Evolutionary conservation across 805 yeast genomes (phyloP), one percentile per base, ranked within the genome.

Genomic region (Wickerhamomyces bisporus): DNA sequence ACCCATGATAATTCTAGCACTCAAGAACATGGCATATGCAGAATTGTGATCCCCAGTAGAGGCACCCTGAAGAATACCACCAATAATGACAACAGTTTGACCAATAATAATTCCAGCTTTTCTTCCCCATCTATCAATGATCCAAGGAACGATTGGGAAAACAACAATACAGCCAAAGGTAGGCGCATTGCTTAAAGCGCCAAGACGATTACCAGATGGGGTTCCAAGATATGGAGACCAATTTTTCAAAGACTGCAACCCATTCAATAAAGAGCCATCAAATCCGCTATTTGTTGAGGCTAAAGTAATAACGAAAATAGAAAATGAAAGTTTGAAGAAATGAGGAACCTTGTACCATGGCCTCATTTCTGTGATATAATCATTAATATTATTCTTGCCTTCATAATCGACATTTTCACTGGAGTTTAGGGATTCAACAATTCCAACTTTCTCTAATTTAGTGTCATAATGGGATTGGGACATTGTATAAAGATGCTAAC

Each of bases 391-490:
- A n/a, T 37, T 36, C 16, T 37, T 19, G 6, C 27, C 32, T 21
- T 21, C 24, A 21, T 7, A 21, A 21, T 21, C 10, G 24, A 7
- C 10, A 21, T 21, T 10, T 21, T 21, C 10, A 21, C 10, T 21
- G 24, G 24, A 21, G 7, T 7, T 21, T 21, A 7, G 24, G 10
- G 87, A 62, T 93, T 98, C 49, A 93, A 70, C n/a, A n/a, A n/a
- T n/a, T n/a, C n/a, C n/a, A n/a, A n/a, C n/a, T n/a, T n/a, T n/a
- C n/a, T n/a, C n/a, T n/a, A n/a, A n/a, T n/a, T n/a, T n/a, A n/a
- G n/a, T n/a, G n/a, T n/a, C n/a, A n/a, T n/a, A n/a, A n/a, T n/a
- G n/a, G n/a, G n/a, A n/a, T n/a, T n/a, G n/a, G n/a, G n/a, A n/a
- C n/a, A n/a, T n/a, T n/a, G n/a, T n/a, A n/a, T n/a, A n/a, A n/a